Percentiles rank a stretch among this genome's conserved stretches.
These are phyloP conservation scores for Cephaloascus fragrans DNA, from an alignment of 805 yeast species.

Conservation along the genomic window DNA sequence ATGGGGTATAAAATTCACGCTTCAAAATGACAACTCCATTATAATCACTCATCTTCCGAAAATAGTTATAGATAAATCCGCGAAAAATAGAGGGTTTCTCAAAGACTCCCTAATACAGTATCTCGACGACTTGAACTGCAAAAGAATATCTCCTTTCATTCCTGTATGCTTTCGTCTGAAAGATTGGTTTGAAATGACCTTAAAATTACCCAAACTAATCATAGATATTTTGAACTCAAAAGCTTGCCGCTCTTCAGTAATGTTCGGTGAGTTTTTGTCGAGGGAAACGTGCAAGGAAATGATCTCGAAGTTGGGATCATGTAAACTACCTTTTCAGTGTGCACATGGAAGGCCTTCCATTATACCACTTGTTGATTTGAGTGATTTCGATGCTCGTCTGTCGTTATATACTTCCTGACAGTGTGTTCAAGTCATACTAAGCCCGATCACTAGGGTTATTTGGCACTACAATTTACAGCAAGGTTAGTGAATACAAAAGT, in stretches of 20 bases:
- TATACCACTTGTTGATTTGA: conserved; percentile 35
- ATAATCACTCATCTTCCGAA: conserved; percentile 34
- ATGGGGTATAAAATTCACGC: conserved; percentile 35
- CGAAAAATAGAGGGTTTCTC: conserved; percentile 16
- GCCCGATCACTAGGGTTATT: no score
- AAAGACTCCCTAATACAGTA: conserved; percentile 32
- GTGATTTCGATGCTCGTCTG: conserved; percentile 1
- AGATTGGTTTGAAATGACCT: conserved; percentile 27
- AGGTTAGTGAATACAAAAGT: no score
- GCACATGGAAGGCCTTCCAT: conserved; percentile 82
- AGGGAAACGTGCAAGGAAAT: conserved; percentile 32
- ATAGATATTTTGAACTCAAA: conserved; percentile 42
- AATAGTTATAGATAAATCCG: conserved; percentile 22
- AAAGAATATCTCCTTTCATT: conserved; percentile 12
- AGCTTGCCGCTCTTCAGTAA: conserved; percentile 63
- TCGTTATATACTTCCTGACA: no score
- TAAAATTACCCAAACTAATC: conserved; percentile 40
- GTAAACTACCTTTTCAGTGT: conserved; percentile 63
- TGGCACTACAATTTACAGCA: no score
- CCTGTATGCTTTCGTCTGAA: not conserved
- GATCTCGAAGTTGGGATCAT: conserved; percentile 29
- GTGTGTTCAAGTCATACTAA: no score
- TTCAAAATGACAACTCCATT: not conserved
- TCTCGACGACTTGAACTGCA: conserved; percentile 27
- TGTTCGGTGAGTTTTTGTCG: conserved; percentile 54